These are phyloP conservation scores for Macaranga tanarius DNA, from an alignment of 441 rosid genomes.

Conservation along the genomic window DNA sequence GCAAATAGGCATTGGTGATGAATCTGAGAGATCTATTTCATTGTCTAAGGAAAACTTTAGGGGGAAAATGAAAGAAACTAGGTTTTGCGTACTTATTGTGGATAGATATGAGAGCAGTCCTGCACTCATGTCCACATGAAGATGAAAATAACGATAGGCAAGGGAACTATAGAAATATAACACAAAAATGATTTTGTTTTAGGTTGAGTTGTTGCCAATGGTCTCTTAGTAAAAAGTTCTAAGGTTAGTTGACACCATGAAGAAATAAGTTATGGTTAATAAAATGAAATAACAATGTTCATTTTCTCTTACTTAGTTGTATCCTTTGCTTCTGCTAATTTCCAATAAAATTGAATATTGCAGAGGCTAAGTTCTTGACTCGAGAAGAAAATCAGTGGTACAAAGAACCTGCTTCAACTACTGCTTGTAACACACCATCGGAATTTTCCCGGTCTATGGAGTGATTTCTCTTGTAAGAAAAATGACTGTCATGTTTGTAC, in stretches of 20 bases:
- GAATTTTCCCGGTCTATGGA: constrained; percentile 34
- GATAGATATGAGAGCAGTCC: background rate
- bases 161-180: background rate
- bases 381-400: constrained; percentile 83
- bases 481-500: background rate
- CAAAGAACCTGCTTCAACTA: constrained; percentile 60
- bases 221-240: background rate
- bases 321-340: background rate
- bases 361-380: constrained; percentile 84
- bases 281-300: background rate
- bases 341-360: constrained; percentile 22
- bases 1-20: background rate
- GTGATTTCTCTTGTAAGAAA: constrained; percentile 22
- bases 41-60: background rate
- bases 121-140: background rate
- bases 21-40: background rate
- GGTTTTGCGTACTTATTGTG: background rate
- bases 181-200: background rate
- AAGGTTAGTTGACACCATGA: background rate
- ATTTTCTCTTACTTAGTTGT: background rate
- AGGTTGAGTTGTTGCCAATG: background rate
- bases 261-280: background rate
- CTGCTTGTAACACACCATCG: constrained; percentile 31
- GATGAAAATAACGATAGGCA: background rate
- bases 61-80: background rate